Percentiles rank a stretch among this genome's conserved stretches.
These are phyloP conservation scores for Pestalotiopsis sp. DNA, from an alignment of 2,329 filamentous ascomycete species.

Conservation along the genomic window DNA sequence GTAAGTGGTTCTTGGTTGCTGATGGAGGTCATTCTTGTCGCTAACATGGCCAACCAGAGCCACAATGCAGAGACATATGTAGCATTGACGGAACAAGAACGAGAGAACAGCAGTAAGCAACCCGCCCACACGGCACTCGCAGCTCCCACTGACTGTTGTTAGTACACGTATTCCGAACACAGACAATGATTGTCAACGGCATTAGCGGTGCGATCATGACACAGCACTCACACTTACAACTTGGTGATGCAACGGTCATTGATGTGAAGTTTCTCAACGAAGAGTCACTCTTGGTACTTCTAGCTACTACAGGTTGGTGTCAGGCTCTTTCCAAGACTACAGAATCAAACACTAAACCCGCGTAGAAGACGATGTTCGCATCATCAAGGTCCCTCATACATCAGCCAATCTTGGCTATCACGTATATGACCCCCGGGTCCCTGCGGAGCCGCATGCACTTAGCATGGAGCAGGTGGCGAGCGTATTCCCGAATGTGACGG, in stretches of 20 bases:
- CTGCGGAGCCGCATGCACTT: conserved; percentile 26
- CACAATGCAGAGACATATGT: conserved; percentile 38
- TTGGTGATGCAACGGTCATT: conserved; percentile 48
- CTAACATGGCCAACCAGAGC: background rate
- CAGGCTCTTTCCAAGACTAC: too few relatives aligned
- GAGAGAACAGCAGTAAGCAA: conserved; percentile 37
- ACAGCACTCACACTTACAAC: conserved; percentile 41
- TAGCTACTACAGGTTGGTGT: conserved; percentile 39
- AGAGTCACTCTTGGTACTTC: conserved; percentile 61
- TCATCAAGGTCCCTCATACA: conserved; percentile 39
- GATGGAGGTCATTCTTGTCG: background rate
- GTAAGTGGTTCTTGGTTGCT: conserved; percentile 30
- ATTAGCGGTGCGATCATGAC: conserved; percentile 52
- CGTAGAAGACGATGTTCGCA: conserved; percentile 27
- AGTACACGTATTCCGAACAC: conserved; percentile 52
- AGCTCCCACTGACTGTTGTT: background rate
- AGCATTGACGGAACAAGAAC: conserved; percentile 42
- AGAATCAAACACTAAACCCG: background rate
- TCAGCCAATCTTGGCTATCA: conserved; percentile 38
- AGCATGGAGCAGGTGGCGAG: conserved; percentile 31
- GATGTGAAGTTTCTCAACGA: conserved; percentile 73
- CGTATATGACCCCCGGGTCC: conserved; percentile 30
- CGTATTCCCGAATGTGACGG: conserved; percentile 28
- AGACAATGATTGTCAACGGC: conserved; percentile 57
- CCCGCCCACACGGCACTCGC: background rate